These are phyloP conservation scores for Dipsacomyces acuminosporus DNA, from an alignment of 371 early-diverging fungal species.

Conservation along the genomic window DNA sequence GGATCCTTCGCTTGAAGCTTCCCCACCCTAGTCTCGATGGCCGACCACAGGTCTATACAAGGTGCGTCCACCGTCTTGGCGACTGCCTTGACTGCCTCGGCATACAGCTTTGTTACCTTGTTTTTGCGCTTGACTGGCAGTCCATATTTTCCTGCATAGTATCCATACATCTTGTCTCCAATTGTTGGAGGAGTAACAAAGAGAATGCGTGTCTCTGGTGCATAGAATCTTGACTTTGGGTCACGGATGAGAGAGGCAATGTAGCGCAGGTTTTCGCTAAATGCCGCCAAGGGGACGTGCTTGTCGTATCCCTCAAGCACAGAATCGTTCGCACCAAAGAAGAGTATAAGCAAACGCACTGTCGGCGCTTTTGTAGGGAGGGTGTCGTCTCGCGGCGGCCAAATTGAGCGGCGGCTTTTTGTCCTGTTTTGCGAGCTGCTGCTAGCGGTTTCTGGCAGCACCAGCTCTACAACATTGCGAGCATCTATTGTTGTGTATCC, in stretches of 20 bases:
- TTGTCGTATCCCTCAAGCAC: constrained; percentile 52
- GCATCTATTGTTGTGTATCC: constrained; percentile 46
- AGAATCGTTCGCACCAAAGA: constrained; percentile 85
- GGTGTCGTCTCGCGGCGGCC: constrained; percentile 59
- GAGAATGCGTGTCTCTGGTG: constrained; percentile 59
- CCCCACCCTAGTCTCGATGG: constrained; percentile 44
- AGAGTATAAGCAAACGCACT: constrained; percentile 60
- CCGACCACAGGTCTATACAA: constrained; percentile 56
- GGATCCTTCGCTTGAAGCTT: too few relatives aligned
- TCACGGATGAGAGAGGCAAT: constrained; percentile 54
- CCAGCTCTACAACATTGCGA: background rate
- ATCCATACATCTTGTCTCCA: constrained; percentile 55
- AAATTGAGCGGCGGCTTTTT: constrained; percentile 42
- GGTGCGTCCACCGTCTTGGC: constrained; percentile 49
- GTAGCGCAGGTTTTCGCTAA: constrained; percentile 53
- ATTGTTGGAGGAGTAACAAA: constrained; percentile 73
- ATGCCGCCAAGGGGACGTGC: constrained; percentile 61
- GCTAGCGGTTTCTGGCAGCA: constrained; percentile 7
- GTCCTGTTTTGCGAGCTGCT: background rate
- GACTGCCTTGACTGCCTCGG: constrained; percentile 55
- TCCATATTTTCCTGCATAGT: constrained; percentile 45
- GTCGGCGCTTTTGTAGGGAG: constrained; percentile 35
- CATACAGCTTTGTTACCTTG: constrained; percentile 52
- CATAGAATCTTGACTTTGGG: constrained; percentile 52
- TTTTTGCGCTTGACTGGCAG: constrained; percentile 50